Evolutionary conservation across 768 basidiomycete genomes (phyloP), one percentile per base, ranked within the genome.

Genomic region (Rhizopogon salebrosus): DNA sequence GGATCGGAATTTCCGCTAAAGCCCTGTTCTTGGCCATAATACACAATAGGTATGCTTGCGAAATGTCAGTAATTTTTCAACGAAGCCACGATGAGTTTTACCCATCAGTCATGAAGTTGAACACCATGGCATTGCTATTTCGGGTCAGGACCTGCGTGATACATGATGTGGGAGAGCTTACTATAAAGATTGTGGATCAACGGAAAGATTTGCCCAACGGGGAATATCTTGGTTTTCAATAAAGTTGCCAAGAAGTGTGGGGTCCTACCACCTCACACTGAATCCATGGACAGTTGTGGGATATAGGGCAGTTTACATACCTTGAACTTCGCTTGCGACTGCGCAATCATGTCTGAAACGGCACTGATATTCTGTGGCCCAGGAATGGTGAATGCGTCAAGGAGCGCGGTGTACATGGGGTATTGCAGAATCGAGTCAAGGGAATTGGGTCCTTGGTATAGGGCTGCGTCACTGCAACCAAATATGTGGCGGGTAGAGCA

Each of bases 11-110:
- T 70, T 31, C 89, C 89, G 51, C 68, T 71, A 64, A 87, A 84
- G 37, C 75, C 70, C 63, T 90, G 89, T 60, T 91, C 89, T 67
- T 88, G 87, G 1, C 89, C 89, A 55, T 89, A 88, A 64, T 91
- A 92, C 10, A 89, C 79, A 54, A 91, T 82, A 0, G 89, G 89
- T 58, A 89, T 88, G n/a, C 75, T 76, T 14, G 45, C 20, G 26
- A 24, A 50, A 43, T 48, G 48, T 27, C 26, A 24, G 26, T 38
- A 36, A 45, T 16, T 27, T 22, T 11, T 18, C 11, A 7, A 31
- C 6, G 14, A 20, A 45, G 41, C 27, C n/a, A 6, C 6, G 4
- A 37, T 42, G 24, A 16, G 45, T 54, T 60, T 52, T 49, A 65
- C 75, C 89, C 88, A 54, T 90, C 89, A 45, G 80, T 79, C 80